Evolutionary conservation across 345 rosid species (phyloP), one percentile per base, ranked within the genome.

Genomic region (Toxicodendron radicans): DNA sequence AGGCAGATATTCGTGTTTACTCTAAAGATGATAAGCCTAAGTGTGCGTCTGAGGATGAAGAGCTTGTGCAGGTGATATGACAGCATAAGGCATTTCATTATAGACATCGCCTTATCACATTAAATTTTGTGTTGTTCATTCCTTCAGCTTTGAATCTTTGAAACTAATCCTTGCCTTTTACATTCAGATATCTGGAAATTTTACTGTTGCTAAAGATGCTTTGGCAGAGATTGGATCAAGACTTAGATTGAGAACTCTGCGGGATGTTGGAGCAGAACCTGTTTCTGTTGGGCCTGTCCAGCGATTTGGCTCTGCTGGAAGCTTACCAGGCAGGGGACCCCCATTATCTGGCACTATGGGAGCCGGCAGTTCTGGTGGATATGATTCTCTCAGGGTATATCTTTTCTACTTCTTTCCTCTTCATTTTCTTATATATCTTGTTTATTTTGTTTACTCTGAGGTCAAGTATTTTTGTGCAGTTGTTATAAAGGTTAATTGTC

Each of bases 11-110:
- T 66, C 84, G 88, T 70, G 86, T 87, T 66, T 80, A 73, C 71
- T 79, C 87, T 12, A 87, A 84, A 80, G 87, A 89, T 75, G 91
- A 84, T 32, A 82, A 79, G 57, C 91, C 86, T 23, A 84, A 84
- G 75, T 76, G 82, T 81, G 91, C 89, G 45, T 75, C 81, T 23
- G 87, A 82, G 32, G 91, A 85, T 56, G 93, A 89, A 67, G 90
- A 87, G 79, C 83, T 89, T 76, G 87, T 87, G 65, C 89, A 87
- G 86, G 91, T 85, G 76, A 75, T 49, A 23, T 62, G 48, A 58
- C 58, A 46, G 20, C 38, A 68, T 68, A n/a, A 66, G 17, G 9
- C 48, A 53, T 63, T 35, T 46, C 12, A 30, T 20, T 35, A 53
- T 60, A 21, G 45, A 30, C 65, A 21, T 61, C 32, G 18, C 73